Evolutionary conservation across 208 protist species (phyloP).

Genomic region (Crithidia fasciculata): DNA sequence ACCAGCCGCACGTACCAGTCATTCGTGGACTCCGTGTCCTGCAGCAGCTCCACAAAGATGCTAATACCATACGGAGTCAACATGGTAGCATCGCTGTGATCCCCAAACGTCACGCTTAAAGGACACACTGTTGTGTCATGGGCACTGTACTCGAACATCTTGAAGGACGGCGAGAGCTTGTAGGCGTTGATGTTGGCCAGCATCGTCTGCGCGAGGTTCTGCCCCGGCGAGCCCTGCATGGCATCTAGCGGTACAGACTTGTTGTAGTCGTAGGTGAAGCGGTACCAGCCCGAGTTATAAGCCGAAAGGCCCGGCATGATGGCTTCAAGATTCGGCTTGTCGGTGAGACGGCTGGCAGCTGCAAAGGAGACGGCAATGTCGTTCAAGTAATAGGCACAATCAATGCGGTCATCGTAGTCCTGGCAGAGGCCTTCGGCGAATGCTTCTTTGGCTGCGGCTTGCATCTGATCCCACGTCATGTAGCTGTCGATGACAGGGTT

Average conservation of each 20-base stretch:
- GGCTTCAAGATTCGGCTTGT: slow-evolving; percentile 30
- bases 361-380: slow-evolving; percentile 52
- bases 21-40: slow-evolving; percentile 39
- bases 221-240: slow-evolving; percentile 36
- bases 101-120: slow-evolving; percentile 51
- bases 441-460: slow-evolving; percentile 39
- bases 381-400: slow-evolving; percentile 40
- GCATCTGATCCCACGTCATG: slow-evolving; percentile 49
- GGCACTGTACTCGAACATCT: slow-evolving; percentile 68
- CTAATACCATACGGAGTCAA: slow-evolving; percentile 45
- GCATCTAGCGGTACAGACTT: slow-evolving; percentile 23
- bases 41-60: slow-evolving; percentile 64
- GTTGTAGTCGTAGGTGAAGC: slow-evolving; percentile 38
- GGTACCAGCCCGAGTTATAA: slow-evolving; percentile 27
- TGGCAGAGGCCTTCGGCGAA: slow-evolving; percentile 39
- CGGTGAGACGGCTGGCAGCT: slow-evolving; percentile 25
- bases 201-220: slow-evolving; percentile 48
- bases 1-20: slow-evolving; percentile 53
- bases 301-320: slow-evolving; percentile 11
- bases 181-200: slow-evolving; percentile 44
- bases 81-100: slow-evolving; percentile 39
- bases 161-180: slow-evolving; percentile 39
- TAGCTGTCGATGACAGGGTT: slow-evolving; percentile 24
- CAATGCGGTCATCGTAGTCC: slow-evolving; percentile 26
- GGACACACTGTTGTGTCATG: slow-evolving; percentile 56